Base-by-base conservation (phyloP, 495 filamentous ascomycete genomes). In the Daldinia caldariorum region DNA sequence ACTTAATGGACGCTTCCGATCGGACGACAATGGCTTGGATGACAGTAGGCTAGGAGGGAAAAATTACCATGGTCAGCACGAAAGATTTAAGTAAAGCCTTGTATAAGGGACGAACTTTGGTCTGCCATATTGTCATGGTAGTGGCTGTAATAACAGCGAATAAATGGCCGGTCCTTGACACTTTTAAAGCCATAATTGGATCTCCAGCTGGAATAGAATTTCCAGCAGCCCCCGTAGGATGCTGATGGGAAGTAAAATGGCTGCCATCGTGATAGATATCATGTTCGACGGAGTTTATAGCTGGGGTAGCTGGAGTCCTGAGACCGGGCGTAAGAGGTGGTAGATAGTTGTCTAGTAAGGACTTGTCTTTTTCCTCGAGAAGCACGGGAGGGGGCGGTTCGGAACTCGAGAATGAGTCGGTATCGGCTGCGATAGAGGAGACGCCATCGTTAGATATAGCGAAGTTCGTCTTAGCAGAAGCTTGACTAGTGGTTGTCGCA, bases 41-140 rank as follows among this genome's bases (percentile, higher is more conserved):
- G 38, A 91, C 94, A 57, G 92, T 94, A 60, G 96, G 96, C 94
- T 97, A 79, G 51, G 45, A 22, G 26, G 8, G 35, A 16, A 26
- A 26, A 18, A 70, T 47, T 12, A 34, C 7, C n/a, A 22, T 63
- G 50, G 67, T 77, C 82, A 70, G 56, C 41, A 64, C 58, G 74
- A 66, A 47, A 32, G 32, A 12, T 4, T 13, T 10, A 47, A 38
- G 12, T n/a, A 26, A 12, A 22, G 6, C 10, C 34, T 4, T 45
- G 50, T 31, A 39, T n/a, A 59, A 9, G 13, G 18, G n/a, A 77
- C 85, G 65, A 86, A 94, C 94, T 84, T 92, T 94, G 59, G 92
- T 94, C 80, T 99, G 96, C 96, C 96, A 99, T 62, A 98, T 85
- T 16, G 89, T 92, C 74, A 98, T 85, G 4, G 90, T 90, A 7